Base-by-base conservation (phyloP, 1,284 basidiomycete genomes). In the Tylopilus orsonianus region DNA sequence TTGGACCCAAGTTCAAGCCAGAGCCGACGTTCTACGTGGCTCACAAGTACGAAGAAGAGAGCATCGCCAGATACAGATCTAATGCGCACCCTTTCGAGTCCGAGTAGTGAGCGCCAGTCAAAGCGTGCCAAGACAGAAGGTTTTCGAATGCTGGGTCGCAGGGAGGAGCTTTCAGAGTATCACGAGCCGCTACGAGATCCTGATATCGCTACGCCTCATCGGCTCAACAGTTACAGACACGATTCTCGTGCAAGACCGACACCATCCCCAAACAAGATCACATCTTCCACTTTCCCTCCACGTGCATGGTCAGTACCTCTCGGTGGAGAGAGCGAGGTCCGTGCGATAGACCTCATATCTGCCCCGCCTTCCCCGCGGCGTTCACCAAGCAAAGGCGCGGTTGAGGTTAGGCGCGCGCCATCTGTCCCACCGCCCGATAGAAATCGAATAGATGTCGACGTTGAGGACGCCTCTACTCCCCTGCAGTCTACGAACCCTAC, bases 271-370 rank as follows among this genome's bases (percentile, higher is more conserved):
- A 42, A 27, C 41, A 66, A 60, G 40, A 5, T 5, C n/a, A 8
- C 33, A 26, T 24, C 49, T 1, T 50, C 42, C 0, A 46, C 39
- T 8, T 68, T 64, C 22, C 45, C 43, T 45, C 16, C n/a, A 7
- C 64, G 66, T 29, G 60, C 64, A 16, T 59, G 55, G 26, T 68
- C 67, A 42, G 65, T 68, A 6, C 66, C 65, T 19, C 53, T 63
- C 14, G 44, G 42, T 19, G 48, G 37, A 30, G 58, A 48, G 23
- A 34, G 24, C 6, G 49, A 40, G 5, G 45, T 55, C 32, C 53
- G 22, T 14, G 38, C 51, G 26, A 13, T 63, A 22, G 64, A 63
- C 20, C 32, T 63, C 19, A 57, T 49, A 13, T 45, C 52, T 3
- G 32, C 66, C n/a, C 52, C 53, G n/a, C 55, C 52, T 40, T 65